Conservation (phyloP, 345 rosid species). For the Hibiscus tridactylites region DNA sequence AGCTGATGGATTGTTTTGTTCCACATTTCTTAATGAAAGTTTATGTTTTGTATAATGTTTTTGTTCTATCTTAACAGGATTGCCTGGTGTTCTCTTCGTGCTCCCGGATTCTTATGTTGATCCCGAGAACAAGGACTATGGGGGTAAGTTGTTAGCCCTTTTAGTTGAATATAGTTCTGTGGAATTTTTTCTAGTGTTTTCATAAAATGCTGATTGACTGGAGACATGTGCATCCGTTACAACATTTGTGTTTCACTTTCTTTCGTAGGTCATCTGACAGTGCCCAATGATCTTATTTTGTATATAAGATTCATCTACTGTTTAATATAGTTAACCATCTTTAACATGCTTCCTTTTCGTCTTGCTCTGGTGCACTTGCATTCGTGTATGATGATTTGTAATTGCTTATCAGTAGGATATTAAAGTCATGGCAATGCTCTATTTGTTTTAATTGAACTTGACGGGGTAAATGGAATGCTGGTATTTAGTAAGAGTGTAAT, state of each 20-base stretch:
- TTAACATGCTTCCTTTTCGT: background rate
- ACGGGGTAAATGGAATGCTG: background rate
- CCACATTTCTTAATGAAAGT: background rate
- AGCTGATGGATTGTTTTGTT: background rate
- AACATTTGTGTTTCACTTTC: background rate
- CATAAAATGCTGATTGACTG: background rate
- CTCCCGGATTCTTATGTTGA: conserved; percentile 94
- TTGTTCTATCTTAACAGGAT: conserved; percentile 30
- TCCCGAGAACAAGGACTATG: conserved; percentile 83
- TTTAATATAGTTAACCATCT: background rate
- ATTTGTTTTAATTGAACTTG: background rate
- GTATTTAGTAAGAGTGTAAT: background rate
- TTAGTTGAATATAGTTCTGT: background rate
- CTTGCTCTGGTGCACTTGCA: background rate
- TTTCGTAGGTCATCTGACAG: background rate
- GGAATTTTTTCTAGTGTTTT: background rate
- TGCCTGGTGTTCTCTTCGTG: conserved; percentile 86
- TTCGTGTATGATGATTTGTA: background rate
- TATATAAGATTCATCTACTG: background rate
- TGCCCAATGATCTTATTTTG: background rate
- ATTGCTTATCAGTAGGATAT: background rate
- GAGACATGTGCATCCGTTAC: background rate
- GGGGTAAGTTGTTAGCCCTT: conserved; percentile 41
- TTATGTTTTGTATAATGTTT: background rate
- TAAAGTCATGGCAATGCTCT: no score